Conservation (phyloP, 495 filamentous ascomycete species). For the Hypoxylon fragiforme region DNA sequence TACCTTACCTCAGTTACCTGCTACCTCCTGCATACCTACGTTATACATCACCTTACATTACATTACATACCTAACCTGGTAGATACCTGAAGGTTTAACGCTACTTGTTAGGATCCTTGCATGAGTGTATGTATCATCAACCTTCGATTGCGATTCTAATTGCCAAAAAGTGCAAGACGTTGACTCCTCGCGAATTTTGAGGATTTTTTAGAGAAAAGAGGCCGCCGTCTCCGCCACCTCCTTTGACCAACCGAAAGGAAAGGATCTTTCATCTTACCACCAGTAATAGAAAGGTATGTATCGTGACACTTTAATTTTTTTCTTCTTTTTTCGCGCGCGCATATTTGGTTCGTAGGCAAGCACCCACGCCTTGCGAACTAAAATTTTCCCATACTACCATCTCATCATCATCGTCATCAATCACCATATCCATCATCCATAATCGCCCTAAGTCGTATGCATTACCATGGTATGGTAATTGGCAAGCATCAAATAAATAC, state of each 20-base stretch:
- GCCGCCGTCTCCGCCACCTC: background rate
- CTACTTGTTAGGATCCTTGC: constrained; percentile 19
- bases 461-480: too few species aligned
- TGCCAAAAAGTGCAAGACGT: too few species aligned
- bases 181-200: too few species aligned
- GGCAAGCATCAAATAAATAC: background rate
- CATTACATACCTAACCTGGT: too few species aligned
- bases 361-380: background rate
- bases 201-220: too few species aligned
- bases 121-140: background rate
- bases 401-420: too few species aligned
- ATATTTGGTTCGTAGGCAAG: background rate
- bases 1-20: background rate
- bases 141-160: background rate
- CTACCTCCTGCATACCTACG: too few species aligned
- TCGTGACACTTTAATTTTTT: background rate
- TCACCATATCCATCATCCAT: background rate
- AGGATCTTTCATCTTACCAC: too few species aligned
- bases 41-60: too few species aligned
- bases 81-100: too few species aligned
- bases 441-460: too few species aligned
- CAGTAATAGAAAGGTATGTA: background rate
- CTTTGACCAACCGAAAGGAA: too few species aligned
- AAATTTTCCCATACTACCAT: background rate
- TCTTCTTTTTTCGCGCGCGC: background rate